A percentile compares a stretch with the other conserved stretches of the same genome.
Conservation (phyloP, 2,329 filamentous ascomycete species). For the Allantophomopsis cytisporea region DNA sequence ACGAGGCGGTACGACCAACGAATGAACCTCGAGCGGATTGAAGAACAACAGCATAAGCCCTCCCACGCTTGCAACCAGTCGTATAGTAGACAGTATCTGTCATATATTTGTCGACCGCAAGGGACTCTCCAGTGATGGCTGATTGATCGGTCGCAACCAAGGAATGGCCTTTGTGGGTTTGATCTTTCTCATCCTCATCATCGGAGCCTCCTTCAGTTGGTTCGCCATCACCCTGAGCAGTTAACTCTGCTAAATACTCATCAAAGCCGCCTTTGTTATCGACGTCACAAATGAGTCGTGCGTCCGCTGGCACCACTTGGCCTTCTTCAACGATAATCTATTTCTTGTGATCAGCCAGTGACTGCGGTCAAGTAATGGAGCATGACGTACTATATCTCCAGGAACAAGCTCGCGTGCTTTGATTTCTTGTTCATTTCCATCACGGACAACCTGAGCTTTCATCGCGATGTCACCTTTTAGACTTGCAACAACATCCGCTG, state of each 20-base stretch:
- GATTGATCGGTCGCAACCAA: conserved; percentile 65
- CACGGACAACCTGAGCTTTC: conserved; percentile 54
- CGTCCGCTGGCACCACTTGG: conserved; percentile 54
- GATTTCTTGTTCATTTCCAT: conserved; percentile 54
- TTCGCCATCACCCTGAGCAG: conserved; percentile 43
- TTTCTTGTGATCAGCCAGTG: conserved; percentile 1
- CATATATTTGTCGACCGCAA: conserved; percentile 67
- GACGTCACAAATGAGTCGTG: conserved; percentile 61
- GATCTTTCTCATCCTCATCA: conserved; percentile 38
- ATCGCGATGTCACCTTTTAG: conserved; percentile 71
- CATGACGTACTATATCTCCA: conserved; percentile 53
- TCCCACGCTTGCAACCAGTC: conserved; percentile 70
- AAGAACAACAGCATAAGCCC: conserved; percentile 56
- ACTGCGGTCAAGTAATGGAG: background rate
- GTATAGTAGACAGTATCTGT: conserved; percentile 66
- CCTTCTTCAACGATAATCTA: conserved; percentile 61
- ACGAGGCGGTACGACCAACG: conserved; percentile 61
- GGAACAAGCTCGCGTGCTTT: conserved; percentile 62
- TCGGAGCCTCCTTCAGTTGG: conserved; percentile 40
- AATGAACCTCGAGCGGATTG: conserved; percentile 60
- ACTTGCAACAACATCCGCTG: conserved; percentile 60
- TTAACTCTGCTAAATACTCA: conserved; percentile 51
- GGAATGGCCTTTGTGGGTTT: conserved; percentile 45
- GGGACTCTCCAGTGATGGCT: conserved; percentile 69
- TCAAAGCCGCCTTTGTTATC: conserved; percentile 52